Evolutionary conservation across 805 yeast genomes (phyloP), one percentile per base, ranked within the genome.

Genomic region (Kodamaea restingae): DNA sequence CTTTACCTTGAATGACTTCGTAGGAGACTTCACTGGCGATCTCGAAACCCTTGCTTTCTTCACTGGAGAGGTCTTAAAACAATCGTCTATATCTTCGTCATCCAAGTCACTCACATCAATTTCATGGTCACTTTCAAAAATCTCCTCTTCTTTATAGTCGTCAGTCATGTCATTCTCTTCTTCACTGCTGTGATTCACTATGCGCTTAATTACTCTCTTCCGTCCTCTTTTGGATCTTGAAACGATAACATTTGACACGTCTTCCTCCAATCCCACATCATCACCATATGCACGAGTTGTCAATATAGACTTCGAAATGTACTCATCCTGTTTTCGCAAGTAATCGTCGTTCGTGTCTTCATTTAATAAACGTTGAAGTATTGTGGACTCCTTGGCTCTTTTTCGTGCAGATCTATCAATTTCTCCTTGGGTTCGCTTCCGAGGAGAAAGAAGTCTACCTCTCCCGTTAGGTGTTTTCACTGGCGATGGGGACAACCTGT

Each of bases 361-460:
- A 20, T 61, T 67, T 61, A 60, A 52, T 37, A 61, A 47, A 34
- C 55, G 43, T 36, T 54, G 47, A 40, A 60, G 64, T 4, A 55
- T 43, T 15, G 59, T 60, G 4, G 63, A 56, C 4, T 33, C 25
- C 17, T 49, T 49, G 15, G 84, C 79, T 41, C 73, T 55, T 46
- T 70, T 69, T 18, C 74, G 52, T 1, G 84, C 84, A 2, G 75
- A 64, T 31, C 56, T 52, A 40, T 78, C 75, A 29, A 66, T 45
- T 6, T 63, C 73, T 1, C 51, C 51, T 42, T 57, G 47, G 1
- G 66, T 43, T 47, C 79, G 37, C 37, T 51, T 60, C 39, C 48
- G 41, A 3, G 80, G 80, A 9, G 76, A 70, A 14, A 62, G 61
- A 8, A 75, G 52, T 2, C 76, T 79, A 36, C 67, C 70, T 40